Evolutionary conservation across 352 stramenopile species (phyloP).

Genomic region (Lagenidium giganteum): DNA sequence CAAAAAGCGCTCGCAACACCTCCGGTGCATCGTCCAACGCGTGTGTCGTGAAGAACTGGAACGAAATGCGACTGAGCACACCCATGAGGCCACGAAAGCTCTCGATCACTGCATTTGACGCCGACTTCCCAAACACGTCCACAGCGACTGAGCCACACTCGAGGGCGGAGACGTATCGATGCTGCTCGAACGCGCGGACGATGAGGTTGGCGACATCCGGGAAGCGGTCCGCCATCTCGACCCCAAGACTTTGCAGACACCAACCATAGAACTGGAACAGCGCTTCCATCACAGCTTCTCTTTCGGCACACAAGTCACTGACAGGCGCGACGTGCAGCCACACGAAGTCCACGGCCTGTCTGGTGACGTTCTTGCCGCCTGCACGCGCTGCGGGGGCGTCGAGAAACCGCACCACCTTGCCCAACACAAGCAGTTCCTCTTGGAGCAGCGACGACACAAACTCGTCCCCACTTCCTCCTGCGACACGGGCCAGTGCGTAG

Average conservation of each 20-base stretch:
- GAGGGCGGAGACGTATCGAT: constrained; percentile 51
- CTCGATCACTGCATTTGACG: constrained; percentile 29
- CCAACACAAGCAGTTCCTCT: constrained; percentile 61
- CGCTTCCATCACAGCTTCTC: constrained; percentile 44
- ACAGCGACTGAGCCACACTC: constrained; percentile 58
- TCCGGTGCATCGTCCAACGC: constrained; percentile 54
- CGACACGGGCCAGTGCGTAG: constrained; percentile 15
- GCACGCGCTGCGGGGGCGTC: constrained; percentile 48
- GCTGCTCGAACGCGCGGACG: constrained; percentile 50
- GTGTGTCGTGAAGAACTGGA: constrained; percentile 58
- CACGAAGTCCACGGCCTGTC: constrained; percentile 38
- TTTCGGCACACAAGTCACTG: constrained; percentile 24
- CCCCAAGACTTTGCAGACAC: constrained; percentile 60
- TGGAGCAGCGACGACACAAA: constrained; percentile 20
- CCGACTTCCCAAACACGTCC: constrained; percentile 58
- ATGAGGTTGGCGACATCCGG: constrained; percentile 47
- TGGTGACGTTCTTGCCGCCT: constrained; percentile 38
- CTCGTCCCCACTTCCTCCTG: constrained; percentile 10
- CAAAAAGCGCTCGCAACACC: constrained; percentile 59
- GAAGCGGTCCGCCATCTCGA: constrained; percentile 50
- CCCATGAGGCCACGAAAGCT: constrained; percentile 57
- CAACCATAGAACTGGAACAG: constrained; percentile 68
- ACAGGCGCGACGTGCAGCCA: constrained; percentile 58
- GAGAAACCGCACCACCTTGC: constrained; percentile 62
- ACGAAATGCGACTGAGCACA: constrained; percentile 50